Percentiles rank a stretch among this genome's conserved stretches.
Evolutionary conservation across 2,329 filamentous ascomycete species (phyloP).

Genomic region (Colletotrichum kahawae): DNA sequence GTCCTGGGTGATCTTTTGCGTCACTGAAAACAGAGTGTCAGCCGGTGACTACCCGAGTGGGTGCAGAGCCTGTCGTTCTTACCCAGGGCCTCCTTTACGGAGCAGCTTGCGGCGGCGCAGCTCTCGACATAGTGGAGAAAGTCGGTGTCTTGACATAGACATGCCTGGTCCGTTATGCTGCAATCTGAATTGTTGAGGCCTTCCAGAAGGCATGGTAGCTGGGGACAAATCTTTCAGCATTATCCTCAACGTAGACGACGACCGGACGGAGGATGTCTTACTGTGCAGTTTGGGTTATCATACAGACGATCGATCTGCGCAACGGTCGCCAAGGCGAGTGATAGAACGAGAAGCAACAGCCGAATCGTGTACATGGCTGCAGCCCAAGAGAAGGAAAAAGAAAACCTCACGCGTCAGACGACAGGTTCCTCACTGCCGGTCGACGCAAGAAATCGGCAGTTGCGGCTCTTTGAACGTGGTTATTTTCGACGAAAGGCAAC

Average conservation of each 20-base stretch:
- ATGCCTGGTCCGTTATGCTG: not conserved
- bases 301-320: not conserved
- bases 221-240: not conserved
- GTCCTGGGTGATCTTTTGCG: not conserved
- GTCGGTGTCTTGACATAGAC: not conserved
- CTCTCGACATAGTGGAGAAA: not conserved
- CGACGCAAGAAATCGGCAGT: not conserved
- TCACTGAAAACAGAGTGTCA: not conserved
- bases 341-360: not conserved
- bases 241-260: fast-evolving
- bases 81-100: not conserved
- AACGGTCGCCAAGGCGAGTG: not conserved
- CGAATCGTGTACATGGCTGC: not conserved
- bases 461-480: too few relatives aligned
- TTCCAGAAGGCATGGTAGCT: not conserved
- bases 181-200: not conserved
- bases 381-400: not conserved
- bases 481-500: fast-evolving
- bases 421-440: not conserved
- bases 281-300: not conserved
- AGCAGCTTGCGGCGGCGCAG: not conserved
- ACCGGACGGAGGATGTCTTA: not conserved
- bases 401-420: not conserved
- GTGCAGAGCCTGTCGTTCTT: not conserved
- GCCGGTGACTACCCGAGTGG: not conserved